Base-by-base conservation (phyloP, 768 basidiomycete genomes). In the Hericium coralloides region DNA sequence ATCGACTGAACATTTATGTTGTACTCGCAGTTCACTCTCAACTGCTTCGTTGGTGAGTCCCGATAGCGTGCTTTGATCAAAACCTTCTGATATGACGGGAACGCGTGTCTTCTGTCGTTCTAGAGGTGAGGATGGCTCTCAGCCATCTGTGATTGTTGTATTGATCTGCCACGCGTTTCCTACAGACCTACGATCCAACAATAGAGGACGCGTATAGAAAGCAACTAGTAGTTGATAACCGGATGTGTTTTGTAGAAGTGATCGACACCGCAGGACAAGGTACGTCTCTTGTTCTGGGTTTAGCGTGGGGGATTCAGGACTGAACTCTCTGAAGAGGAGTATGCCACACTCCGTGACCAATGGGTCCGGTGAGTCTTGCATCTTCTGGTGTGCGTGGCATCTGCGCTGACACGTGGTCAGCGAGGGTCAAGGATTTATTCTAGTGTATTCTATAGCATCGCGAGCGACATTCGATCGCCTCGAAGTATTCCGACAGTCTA, bases 141-240 rank as follows among this genome's bases (percentile, higher is more conserved):
- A 36, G n/a, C 39, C 22, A 61, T 51, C 38, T 43, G 56, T 55
- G 53, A n/a, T 45, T 57, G 62, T 20, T 41, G 15, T 64, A 54
- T 52, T 23, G 18, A 58, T 26, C 41, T 23, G 41, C 52, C 48
- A 62, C 49, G 31, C 31, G 38, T 49, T 59, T 55, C 54, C 25
- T 41, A 56, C 62, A 95, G 92, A 92, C 92, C 53, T 98, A 98
- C 72, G 94, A 98, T 76, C 94, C 94, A 57, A 98, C 94, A 65
- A 98, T 98, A 82, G 94, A 98, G 74, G 94, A 97, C 70, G 93
- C 93, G 60, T 97, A 98, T 74, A 82, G 94, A 66, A 95, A 95
- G 71, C 92, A 94, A 69, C 81, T 94, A 64, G 85, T 94, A 56
- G 92, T 97, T 61, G 94, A 95, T 72, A 92, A 93, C 68, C 82